Percentiles rank a stretch among this genome's conserved stretches.
Conservation (phyloP, 2,329 filamentous ascomycete species). For the Pestalotiopsis sp. region DNA sequence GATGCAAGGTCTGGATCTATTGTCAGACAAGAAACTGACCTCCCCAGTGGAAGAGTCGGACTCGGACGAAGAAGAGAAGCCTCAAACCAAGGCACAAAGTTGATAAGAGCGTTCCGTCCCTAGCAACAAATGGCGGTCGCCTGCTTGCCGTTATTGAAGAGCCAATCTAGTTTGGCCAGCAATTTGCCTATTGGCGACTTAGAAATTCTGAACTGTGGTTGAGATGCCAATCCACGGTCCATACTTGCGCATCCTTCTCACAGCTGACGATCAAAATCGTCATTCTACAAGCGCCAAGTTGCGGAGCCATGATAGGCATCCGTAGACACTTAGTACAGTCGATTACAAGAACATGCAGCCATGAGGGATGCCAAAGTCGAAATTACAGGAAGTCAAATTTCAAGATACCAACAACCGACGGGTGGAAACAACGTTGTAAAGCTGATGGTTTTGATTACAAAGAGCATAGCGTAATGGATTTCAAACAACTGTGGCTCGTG, state of each 20-base stretch:
- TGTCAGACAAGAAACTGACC: constrained; percentile 40
- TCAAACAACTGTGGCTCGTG: not conserved
- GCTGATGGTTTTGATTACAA: not conserved
- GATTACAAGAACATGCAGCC: not conserved
- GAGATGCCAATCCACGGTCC: not conserved
- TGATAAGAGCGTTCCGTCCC: not conserved
- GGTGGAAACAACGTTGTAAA: not conserved
- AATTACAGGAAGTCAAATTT: not conserved
- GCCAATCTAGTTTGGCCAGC: not conserved
- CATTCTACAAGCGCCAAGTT: not conserved
- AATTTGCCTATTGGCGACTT: not conserved
- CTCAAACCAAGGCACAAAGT: not conserved
- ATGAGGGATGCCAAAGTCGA: not conserved
- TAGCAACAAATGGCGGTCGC: not conserved
- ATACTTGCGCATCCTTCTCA: not conserved
- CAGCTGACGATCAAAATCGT: not conserved
- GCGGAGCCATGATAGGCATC: not conserved
- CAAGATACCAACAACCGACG: not conserved
- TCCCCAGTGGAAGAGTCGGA: constrained; percentile 27
- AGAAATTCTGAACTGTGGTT: not conserved
- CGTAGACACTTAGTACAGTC: not conserved
- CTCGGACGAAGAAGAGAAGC: constrained; percentile 22
- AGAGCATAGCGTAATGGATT: not conserved
- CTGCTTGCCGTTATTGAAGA: not conserved
- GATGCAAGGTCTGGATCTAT: constrained; percentile 41